These are phyloP conservation scores for Aspergillus ochraceus DNA, from an alignment of 2,329 filamentous ascomycete species.

Conservation along the genomic window DNA sequence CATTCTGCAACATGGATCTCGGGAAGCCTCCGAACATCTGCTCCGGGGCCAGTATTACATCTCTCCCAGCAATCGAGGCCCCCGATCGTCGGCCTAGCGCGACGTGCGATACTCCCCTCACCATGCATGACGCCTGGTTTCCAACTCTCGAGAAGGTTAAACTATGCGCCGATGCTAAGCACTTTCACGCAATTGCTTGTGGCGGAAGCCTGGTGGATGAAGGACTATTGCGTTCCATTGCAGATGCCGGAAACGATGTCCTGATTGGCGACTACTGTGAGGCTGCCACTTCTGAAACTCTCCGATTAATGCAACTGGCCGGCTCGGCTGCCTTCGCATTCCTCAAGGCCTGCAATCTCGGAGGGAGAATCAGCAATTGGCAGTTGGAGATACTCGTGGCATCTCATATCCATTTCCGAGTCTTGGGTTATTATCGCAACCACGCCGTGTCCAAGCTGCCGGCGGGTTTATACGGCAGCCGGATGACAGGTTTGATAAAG, in stretches of 20 bases:
- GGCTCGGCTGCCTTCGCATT: slow-evolving; percentile 23
- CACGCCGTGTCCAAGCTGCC: slow-evolving; percentile 13
- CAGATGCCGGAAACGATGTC: slow-evolving; percentile 25
- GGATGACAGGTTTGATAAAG: slow-evolving; percentile 13
- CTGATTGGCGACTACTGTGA: slow-evolving; percentile 25
- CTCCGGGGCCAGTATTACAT: slow-evolving; percentile 2
- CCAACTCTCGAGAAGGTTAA: slow-evolving; percentile 22
- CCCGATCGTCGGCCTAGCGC: slow-evolving; percentile 19
- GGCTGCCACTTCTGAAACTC: slow-evolving; percentile 14
- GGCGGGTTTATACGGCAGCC: slow-evolving; percentile 19
- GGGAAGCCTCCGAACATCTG: slow-evolving; percentile 2
- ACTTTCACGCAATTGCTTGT: slow-evolving; percentile 73
- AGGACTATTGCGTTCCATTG: slow-evolving; percentile 18
- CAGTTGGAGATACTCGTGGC: slow-evolving; percentile 18
- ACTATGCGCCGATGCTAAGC: slow-evolving; percentile 43
- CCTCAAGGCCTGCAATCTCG: slow-evolving; percentile 20
- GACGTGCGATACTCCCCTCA: slow-evolving; percentile 6
- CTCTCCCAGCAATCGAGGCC: slow-evolving; percentile 13
- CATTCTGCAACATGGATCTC: slow-evolving; percentile 10
- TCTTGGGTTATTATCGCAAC: slow-evolving; percentile 22
- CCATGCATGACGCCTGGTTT: slow-evolving; percentile 8
- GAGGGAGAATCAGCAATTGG: slow-evolving; percentile 16
- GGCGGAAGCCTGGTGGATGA: slow-evolving; percentile 12
- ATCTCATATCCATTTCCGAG: slow-evolving; percentile 19
- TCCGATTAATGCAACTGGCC: slow-evolving; percentile 16